Conservation (phyloP, 805 yeast species). For the Candida xyloterini region DNA sequence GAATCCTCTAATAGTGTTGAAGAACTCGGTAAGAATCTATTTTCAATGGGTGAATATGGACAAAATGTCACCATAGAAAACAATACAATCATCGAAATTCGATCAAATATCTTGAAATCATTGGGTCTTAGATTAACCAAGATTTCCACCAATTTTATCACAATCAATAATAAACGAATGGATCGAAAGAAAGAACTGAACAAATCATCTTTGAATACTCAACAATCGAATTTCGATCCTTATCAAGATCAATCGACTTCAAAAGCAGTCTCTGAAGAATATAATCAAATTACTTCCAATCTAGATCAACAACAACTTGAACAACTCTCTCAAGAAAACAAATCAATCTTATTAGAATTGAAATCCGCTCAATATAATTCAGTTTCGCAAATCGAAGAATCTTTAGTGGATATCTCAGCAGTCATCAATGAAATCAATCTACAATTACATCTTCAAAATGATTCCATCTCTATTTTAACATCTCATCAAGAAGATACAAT, state of each 20-base stretch:
- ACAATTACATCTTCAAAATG: conserved; percentile 71
- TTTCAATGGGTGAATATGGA: conserved; percentile 37
- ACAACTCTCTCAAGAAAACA: conserved; percentile 56
- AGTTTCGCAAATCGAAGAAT: conserved; percentile 56
- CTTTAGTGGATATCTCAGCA: conserved; percentile 70
- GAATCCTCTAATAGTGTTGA: conserved; percentile 53
- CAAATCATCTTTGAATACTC: conserved; percentile 29
- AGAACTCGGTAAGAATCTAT: conserved; percentile 25
- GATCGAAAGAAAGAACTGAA: conserved; percentile 40
- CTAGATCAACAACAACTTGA: conserved; percentile 52
- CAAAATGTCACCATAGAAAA: conserved; percentile 36
- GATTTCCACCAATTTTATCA: conserved; percentile 44
- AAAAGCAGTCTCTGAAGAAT: conserved; percentile 33
- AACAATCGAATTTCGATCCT: conserved; percentile 1
- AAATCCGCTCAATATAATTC: conserved; percentile 61
- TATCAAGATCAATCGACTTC: conserved; percentile 35
- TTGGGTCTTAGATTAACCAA: conserved; percentile 42
- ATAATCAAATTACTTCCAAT: conserved; percentile 32
- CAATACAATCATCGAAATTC: conserved; percentile 39
- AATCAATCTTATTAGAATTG: conserved; percentile 45
- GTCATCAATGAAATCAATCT: conserved; percentile 71
- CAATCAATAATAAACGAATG: conserved; percentile 48
- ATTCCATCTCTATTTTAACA: conserved; percentile 58
- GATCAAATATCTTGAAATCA: conserved; percentile 49
- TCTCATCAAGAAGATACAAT: conserved; percentile 68